phyloP scores from a whole-genome alignment of 1,284 basidiomycete species.

The Tilletia setariae region DNA sequence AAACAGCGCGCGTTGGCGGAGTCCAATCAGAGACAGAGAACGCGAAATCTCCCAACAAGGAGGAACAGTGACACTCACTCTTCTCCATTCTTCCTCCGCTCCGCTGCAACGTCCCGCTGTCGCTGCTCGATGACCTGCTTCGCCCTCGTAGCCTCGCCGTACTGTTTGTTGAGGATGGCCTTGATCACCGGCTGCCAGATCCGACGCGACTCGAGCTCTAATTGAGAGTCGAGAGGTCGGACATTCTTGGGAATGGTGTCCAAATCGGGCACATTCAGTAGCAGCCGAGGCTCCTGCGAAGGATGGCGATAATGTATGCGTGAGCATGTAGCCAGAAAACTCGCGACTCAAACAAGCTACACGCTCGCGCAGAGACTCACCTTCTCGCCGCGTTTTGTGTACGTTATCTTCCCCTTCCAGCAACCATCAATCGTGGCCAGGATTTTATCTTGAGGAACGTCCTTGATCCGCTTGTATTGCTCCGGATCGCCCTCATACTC shows the following conservation, averaged over 20 bases:
- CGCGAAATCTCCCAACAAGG: background rate
- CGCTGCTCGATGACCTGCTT: slow-evolving; percentile 50
- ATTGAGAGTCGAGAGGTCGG: slow-evolving; percentile 74
- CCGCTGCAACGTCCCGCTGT: slow-evolving; percentile 42
- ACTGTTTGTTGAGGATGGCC: slow-evolving; percentile 77
- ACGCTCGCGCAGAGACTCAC: slow-evolving; percentile 50
- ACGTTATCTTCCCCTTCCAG: slow-evolving; percentile 80
- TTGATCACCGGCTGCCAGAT: slow-evolving; percentile 75
- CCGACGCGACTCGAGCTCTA: slow-evolving; percentile 75
- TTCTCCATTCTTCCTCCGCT: slow-evolving; percentile 39
- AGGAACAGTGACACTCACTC: slow-evolving; percentile 20
- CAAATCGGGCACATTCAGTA: slow-evolving; percentile 75
- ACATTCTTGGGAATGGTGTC: slow-evolving; percentile 78
- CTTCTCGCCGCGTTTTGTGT: slow-evolving; percentile 68
- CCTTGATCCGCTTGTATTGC: slow-evolving; percentile 84
- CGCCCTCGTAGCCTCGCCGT: slow-evolving; percentile 54
- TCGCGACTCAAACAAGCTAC: background rate
- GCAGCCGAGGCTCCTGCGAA: slow-evolving; percentile 63
- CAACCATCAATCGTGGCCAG: slow-evolving; percentile 81
- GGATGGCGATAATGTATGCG: background rate
- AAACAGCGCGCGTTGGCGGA: background rate
- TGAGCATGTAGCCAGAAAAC: background rate
- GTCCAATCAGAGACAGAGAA: background rate
- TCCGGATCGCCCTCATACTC: slow-evolving; percentile 60
- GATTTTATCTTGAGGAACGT: slow-evolving; percentile 75